Conservation (phyloP, 75 land plant species). For the Ceratopteris richardii region DNA sequence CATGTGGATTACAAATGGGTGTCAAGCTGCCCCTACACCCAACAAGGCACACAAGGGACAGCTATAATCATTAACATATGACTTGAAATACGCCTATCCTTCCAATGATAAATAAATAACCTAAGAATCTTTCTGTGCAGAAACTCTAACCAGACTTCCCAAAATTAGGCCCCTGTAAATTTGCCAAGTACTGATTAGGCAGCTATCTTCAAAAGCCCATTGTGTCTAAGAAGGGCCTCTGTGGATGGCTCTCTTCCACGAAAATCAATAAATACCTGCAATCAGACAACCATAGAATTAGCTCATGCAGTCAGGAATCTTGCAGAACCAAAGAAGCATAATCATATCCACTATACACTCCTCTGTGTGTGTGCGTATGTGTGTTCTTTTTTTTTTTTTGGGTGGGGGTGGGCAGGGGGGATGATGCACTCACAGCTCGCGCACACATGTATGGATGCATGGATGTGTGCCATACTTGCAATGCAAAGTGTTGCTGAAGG, state of each 20-base stretch:
- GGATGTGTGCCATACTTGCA: background rate
- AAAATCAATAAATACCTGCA: conserved; percentile 64
- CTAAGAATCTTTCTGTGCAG: background rate
- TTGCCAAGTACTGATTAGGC: background rate
- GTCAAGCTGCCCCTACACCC: background rate
- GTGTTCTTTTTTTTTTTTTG: background rate
- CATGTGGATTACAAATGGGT: no score
- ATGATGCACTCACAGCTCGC: background rate
- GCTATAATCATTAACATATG: background rate
- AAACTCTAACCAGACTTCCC: no score
- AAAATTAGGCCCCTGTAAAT: no score
- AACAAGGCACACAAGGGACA: background rate
- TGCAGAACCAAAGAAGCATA: background rate
- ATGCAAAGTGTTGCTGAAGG: background rate
- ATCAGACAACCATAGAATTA: background rate
- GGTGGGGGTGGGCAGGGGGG: background rate
- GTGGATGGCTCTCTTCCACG: conserved; percentile 83
- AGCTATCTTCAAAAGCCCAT: conserved; percentile 38
- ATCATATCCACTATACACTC: background rate
- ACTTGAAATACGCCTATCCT: background rate
- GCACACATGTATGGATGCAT: background rate
- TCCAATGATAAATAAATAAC: background rate
- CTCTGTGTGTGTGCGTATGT: background rate
- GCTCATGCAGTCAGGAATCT: background rate
- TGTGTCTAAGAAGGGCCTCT: conserved; percentile 66